phyloP scores from a whole-genome alignment of 2,329 filamentous ascomycete species.

The Colletotrichum aenigma region DNA sequence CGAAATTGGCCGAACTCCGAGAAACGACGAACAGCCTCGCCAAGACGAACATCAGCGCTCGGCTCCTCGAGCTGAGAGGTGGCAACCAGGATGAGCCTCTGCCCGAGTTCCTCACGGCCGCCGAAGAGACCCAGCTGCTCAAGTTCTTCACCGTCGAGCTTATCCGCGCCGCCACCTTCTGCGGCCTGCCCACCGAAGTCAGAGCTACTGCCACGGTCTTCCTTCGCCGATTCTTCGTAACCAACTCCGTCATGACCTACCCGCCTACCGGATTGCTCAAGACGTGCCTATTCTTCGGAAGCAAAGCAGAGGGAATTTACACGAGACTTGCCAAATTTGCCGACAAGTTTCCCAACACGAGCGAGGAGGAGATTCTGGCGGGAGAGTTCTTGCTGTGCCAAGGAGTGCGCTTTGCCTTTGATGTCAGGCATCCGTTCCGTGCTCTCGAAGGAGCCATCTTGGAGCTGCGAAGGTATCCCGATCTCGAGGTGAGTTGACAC shows the following conservation, averaged over 20 bases:
- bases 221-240: slow-evolving; percentile 92
- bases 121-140: slow-evolving; percentile 83
- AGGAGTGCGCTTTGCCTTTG: slow-evolving; percentile 90
- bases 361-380: slow-evolving; percentile 81
- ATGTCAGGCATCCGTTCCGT: slow-evolving; percentile 88
- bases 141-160: slow-evolving; percentile 74
- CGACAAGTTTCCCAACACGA: slow-evolving; percentile 71
- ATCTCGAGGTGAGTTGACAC: slow-evolving; percentile 54
- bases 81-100: slow-evolving; percentile 38
- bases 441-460: slow-evolving; percentile 86
- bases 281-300: slow-evolving; percentile 89
- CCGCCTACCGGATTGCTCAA: slow-evolving; percentile 88
- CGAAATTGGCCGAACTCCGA: slow-evolving; percentile 74
- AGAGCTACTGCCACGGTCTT: slow-evolving; percentile 83
- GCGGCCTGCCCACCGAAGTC: slow-evolving; percentile 47
- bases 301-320: slow-evolving; percentile 89
- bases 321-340: slow-evolving; percentile 69
- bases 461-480: slow-evolving; percentile 74
- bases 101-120: slow-evolving; percentile 80
- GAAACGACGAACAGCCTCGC: slow-evolving; percentile 81
- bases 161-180: slow-evolving; percentile 60
- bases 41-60: slow-evolving; percentile 60
- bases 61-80: slow-evolving; percentile 49
- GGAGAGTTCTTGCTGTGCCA: slow-evolving; percentile 94
- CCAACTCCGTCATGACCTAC: slow-evolving; percentile 96